Base-by-base conservation (phyloP, 2,329 filamentous ascomycete species). In the Ceratocystis alfenasii region DNA sequence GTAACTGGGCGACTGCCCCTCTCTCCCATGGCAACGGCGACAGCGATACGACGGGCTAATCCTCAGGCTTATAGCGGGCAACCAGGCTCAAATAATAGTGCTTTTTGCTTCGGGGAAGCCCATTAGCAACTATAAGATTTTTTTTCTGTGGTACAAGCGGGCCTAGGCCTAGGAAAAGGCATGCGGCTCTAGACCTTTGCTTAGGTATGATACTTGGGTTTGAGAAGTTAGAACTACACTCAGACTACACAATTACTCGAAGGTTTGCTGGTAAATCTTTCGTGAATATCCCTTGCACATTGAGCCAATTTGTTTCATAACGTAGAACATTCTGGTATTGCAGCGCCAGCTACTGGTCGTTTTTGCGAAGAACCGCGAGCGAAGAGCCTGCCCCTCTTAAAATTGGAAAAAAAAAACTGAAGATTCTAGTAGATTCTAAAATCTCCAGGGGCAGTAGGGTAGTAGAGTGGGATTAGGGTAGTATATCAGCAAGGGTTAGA, bases 21-120 rank as follows among this genome's bases (percentile, higher is more conserved):
- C 50, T n/a, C 30, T 28, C 46, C 65, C 28, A 67, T 48, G 50
- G 53, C 63, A 57, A 65, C 62, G 63, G 66, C 36, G 48, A 63
- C 48, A 41, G 59, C 63, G 62, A 65, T 46, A 48, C 41, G 44
- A 50, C 46, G 62, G 62, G 8, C 45, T 36, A 33, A 22, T 63
- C 17, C 45, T 33, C 22, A 57, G 28, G 62, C 22, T 61, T 50
- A 20, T 63, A 63, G 17, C 36, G 10, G 36, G 36, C 20, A 6
- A 22, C 20, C 25, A 57, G 12, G 12, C 25, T 25, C 25, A 30
- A 33, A 57, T 15, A 1, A 5, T 7, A 57, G 22, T 57, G 17
- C 17, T 20, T 57, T 57, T 41, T 41, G 25, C 30, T 33, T 57
- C 22, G 53, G 53, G 8, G 6, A 57, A 57, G 22, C 8, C 53